These are phyloP conservation scores for Wickerhamomyces subpelliculosus DNA, from an alignment of 805 yeast genomes.

Conservation along the genomic window DNA sequence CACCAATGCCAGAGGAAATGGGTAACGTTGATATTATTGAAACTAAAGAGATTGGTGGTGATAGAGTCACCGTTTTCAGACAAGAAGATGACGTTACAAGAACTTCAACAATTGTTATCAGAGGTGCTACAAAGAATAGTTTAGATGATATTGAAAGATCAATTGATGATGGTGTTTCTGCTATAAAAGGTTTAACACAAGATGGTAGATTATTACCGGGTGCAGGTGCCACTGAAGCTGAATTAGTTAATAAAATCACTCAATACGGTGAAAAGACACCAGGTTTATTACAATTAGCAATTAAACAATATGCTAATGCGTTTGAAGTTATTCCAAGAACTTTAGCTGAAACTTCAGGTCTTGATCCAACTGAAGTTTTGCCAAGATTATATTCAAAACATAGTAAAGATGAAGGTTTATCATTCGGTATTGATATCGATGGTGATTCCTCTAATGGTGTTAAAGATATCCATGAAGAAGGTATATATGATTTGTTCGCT, in stretches of 20 bases:
- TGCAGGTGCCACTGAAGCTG: constrained; percentile 94
- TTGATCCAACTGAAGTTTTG: constrained; percentile 83
- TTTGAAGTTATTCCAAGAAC: constrained; percentile 92
- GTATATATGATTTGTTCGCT: constrained; percentile 72
- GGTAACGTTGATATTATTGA: constrained; percentile 84
- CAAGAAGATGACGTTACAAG: constrained; percentile 61
- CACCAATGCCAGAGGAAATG: constrained; percentile 92
- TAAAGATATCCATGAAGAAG: constrained; percentile 59
- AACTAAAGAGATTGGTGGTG: constrained; percentile 94
- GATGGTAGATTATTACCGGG: constrained; percentile 84
- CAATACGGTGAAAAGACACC: constrained; percentile 91
- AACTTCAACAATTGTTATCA: constrained; percentile 86
- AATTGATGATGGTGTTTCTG: constrained; percentile 92
- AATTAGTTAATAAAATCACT: constrained; percentile 71
- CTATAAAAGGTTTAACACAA: constrained; percentile 82
- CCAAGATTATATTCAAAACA: constrained; percentile 88
- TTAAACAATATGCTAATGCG: constrained; percentile 88
- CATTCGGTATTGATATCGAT: constrained; percentile 73
- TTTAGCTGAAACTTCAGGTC: constrained; percentile 89
- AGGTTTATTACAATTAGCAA: constrained; percentile 87
- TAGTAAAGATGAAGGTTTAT: constrained; percentile 36
- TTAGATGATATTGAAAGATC: constrained; percentile 96
- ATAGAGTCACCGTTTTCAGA: constrained; percentile 88
- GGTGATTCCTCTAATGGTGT: constrained; percentile 61
- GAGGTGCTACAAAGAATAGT: constrained; percentile 94